Percentiles rank a stretch among this genome's conserved stretches.
phyloP scores from a whole-genome alignment of 805 yeast genomes.

The Kodamaea sagamina region DNA sequence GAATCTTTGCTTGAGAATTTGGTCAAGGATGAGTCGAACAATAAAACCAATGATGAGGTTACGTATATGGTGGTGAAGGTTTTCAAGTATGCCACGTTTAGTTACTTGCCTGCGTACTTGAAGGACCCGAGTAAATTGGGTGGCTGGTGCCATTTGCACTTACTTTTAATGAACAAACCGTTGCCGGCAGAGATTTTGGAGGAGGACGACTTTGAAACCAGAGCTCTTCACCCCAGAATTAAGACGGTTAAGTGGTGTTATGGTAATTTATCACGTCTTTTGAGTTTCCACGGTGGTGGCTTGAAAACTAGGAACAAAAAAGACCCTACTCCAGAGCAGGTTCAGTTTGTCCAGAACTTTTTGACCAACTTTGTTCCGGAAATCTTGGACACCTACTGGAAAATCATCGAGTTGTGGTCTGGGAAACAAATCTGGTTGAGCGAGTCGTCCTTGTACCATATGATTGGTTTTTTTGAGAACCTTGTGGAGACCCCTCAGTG shows the following conservation, averaged over 20 bases:
- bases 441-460: constrained; percentile 42
- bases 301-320: constrained; percentile 33
- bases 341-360: constrained; percentile 34
- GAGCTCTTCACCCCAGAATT: constrained; percentile 43
- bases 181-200: constrained; percentile 36
- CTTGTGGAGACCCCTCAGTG: constrained; percentile 42
- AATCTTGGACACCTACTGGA: constrained; percentile 45
- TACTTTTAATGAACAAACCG: constrained; percentile 41
- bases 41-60: constrained; percentile 32
- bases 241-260: constrained; percentile 49
- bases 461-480: constrained; percentile 47
- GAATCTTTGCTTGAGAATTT: constrained; percentile 33
- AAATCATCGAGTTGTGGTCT: constrained; percentile 45
- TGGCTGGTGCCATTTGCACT: constrained; percentile 43
- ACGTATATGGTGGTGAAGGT: constrained; percentile 41
- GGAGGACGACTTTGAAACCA: constrained; percentile 31
- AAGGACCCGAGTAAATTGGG: constrained; percentile 39
- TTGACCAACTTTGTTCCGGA: constrained; percentile 43
- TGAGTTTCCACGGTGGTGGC: constrained; percentile 48
- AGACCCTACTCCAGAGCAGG: constrained; percentile 3
- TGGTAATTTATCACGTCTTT: constrained; percentile 43
- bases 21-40: constrained; percentile 24
- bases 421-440: constrained; percentile 40
- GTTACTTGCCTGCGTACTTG: constrained; percentile 40
- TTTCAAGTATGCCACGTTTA: constrained; percentile 43